Percentiles rank a stretch among this genome's conserved stretches.
Evolutionary conservation across 495 filamentous ascomycete species (phyloP).

Genomic region (Cercophora newfieldiana): DNA sequence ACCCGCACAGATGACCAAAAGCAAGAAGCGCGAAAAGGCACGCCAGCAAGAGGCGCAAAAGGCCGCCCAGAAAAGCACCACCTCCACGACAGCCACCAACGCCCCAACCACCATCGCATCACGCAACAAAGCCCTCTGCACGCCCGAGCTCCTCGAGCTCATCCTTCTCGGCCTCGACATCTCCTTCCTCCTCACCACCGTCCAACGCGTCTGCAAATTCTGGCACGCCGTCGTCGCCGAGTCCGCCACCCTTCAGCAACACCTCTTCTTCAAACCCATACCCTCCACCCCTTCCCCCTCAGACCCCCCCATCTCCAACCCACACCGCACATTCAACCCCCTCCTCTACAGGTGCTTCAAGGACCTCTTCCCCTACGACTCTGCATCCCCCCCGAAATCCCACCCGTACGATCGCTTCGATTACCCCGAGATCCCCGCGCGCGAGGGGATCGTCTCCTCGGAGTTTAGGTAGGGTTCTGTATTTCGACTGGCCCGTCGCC

Average conservation of each 20-base stretch:
- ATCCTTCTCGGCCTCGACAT: constrained; percentile 26
- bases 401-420: no score
- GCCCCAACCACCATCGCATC: background rate
- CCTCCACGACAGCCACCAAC: background rate
- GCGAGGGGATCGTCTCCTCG: background rate
- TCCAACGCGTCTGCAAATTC: constrained; percentile 16
- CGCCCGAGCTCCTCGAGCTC: constrained; percentile 21
- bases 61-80: background rate
- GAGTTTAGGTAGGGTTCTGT: background rate
- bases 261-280: constrained; percentile 19
- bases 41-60: background rate
- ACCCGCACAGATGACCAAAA: background rate
- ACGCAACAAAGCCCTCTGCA: background rate
- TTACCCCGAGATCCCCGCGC: background rate
- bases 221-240: constrained; percentile 16
- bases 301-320: background rate
- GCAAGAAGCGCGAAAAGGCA: background rate
- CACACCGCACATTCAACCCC: background rate
- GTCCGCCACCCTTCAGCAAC: constrained; percentile 16
- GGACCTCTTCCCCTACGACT: background rate
- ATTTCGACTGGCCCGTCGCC: background rate
- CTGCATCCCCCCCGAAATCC: background rate
- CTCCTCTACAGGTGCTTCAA: background rate
- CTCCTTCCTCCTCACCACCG: constrained; percentile 21
- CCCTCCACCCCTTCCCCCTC: constrained; percentile 3